phyloP scores from a whole-genome alignment of 768 basidiomycete species.

The Lepiota subincarnata region DNA sequence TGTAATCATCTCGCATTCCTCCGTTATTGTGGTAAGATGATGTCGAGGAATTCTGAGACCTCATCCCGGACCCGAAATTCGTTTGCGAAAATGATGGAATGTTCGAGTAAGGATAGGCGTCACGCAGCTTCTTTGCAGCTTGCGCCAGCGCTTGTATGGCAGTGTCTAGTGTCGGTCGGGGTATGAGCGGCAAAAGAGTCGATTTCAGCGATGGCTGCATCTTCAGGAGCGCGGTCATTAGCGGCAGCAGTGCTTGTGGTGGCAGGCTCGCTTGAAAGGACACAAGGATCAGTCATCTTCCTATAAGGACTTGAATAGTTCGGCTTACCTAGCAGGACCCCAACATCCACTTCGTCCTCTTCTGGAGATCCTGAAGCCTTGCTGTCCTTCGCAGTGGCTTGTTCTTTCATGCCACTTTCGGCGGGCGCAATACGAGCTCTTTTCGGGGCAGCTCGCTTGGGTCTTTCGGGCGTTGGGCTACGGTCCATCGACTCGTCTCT shows the following conservation, averaged over 20 bases:
- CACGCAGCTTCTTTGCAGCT: conserved; percentile 69
- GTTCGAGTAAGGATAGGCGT: conserved; percentile 81
- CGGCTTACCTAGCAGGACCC: conserved; percentile 70
- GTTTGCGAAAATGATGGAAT: conserved; percentile 29
- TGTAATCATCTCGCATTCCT: conserved; percentile 79
- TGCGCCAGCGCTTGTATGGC: conserved; percentile 65
- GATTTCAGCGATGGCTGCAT: conserved; percentile 70
- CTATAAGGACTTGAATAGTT: neutral
- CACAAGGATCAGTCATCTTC: conserved; percentile 15
- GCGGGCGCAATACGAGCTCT: conserved; percentile 47
- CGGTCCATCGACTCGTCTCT: conserved; percentile 79
- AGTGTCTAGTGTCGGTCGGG: conserved; percentile 76
- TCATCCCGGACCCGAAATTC: conserved; percentile 32
- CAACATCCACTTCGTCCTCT: conserved; percentile 71
- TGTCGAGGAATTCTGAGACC: conserved; percentile 17
- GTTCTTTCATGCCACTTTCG: conserved; percentile 33
- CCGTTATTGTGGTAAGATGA: conserved; percentile 25
- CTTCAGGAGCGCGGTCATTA: conserved; percentile 64
- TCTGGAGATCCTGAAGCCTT: conserved; percentile 34
- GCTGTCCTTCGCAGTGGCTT: conserved; percentile 42
- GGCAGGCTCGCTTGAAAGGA: conserved; percentile 64
- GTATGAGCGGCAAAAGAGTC: conserved; percentile 70
- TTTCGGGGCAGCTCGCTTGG: conserved; percentile 66
- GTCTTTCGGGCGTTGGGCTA: conserved; percentile 79
- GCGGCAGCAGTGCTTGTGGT: conserved; percentile 67